phyloP scores from a whole-genome alignment of 768 basidiomycete genomes.

The Termitomyces heimii region DNA sequence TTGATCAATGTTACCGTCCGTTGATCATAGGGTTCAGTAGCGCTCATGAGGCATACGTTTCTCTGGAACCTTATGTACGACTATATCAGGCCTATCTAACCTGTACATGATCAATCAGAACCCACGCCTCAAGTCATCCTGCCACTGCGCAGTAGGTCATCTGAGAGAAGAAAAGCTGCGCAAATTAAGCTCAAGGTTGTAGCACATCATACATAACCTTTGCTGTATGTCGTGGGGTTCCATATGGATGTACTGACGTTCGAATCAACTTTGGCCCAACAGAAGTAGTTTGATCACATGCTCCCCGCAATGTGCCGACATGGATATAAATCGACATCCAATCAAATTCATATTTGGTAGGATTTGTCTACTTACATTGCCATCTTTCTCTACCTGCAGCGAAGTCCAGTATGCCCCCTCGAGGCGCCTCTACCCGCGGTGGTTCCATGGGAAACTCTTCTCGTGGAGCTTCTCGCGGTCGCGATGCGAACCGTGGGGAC shows the following conservation, averaged over 20 bases:
- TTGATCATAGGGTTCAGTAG: neutral
- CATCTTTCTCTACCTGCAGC: neutral
- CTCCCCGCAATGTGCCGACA: neutral
- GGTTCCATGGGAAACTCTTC: constrained; percentile 13
- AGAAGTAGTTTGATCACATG: neutral
- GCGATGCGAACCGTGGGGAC: constrained; percentile 24
- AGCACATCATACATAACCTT: neutral
- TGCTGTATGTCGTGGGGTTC: neutral
- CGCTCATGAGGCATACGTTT: neutral
- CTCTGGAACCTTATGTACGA: neutral
- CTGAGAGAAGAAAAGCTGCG: neutral
- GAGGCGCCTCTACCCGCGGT: neutral
- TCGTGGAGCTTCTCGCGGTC: constrained; percentile 16
- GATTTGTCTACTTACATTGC: neutral
- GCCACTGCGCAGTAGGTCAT: neutral
- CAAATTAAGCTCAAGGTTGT: neutral
- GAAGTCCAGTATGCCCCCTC: constrained; percentile 2
- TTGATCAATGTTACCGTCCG: neutral
- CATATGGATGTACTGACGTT: neutral
- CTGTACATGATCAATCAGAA: neutral
- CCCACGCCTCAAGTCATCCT: neutral
- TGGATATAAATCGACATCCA: neutral
- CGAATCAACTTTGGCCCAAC: too few species aligned
- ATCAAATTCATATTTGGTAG: neutral
- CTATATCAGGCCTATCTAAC: neutral